Percentiles rank a stretch among this genome's conserved stretches.
Conservation (phyloP, 2,329 filamentous ascomycete species). For the Fusarium sp. region DNA sequence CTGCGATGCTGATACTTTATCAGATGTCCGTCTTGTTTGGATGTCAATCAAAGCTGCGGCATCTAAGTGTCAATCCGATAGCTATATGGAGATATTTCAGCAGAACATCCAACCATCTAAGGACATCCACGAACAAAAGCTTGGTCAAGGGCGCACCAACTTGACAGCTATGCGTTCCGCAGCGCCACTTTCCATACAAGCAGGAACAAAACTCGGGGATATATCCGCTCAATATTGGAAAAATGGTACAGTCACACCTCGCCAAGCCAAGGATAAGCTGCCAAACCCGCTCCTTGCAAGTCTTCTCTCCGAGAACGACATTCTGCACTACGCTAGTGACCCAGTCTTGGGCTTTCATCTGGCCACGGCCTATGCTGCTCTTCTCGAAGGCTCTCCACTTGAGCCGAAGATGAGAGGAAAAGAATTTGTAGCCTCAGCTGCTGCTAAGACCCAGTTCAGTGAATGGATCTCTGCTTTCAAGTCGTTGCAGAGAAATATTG, state of each 20-base stretch:
- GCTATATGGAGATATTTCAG: constrained; percentile 17
- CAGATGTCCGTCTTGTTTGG: constrained; percentile 53
- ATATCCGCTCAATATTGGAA: constrained; percentile 49
- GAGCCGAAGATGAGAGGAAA: constrained; percentile 28
- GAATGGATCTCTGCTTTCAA: constrained; percentile 57
- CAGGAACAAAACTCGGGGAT: constrained; percentile 34
- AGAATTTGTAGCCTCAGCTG: constrained; percentile 41
- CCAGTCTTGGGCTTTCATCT: constrained; percentile 67
- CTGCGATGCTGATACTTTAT: constrained; percentile 58
- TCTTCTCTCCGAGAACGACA: constrained; percentile 46
- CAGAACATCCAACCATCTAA: constrained; percentile 33
- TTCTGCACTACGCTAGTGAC: constrained; percentile 60
- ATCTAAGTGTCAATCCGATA: constrained; percentile 12
- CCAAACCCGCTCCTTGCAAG: constrained; percentile 59
- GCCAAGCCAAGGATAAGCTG: constrained; percentile 11
- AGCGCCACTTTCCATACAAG: constrained; percentile 48
- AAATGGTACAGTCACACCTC: constrained; percentile 45
- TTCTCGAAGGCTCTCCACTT: constrained; percentile 53
- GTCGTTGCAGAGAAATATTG: constrained; percentile 42
- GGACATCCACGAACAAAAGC: constrained; percentile 11
- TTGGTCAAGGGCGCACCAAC: constrained; percentile 34
- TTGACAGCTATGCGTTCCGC: constrained; percentile 50
- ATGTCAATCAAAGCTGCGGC: constrained; percentile 33
- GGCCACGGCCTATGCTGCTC: constrained; percentile 55
- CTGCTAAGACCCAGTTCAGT: constrained; percentile 57